Evolutionary conservation across 2,329 filamentous ascomycete species (phyloP).

Genomic region (Aspergillus sp.): DNA sequence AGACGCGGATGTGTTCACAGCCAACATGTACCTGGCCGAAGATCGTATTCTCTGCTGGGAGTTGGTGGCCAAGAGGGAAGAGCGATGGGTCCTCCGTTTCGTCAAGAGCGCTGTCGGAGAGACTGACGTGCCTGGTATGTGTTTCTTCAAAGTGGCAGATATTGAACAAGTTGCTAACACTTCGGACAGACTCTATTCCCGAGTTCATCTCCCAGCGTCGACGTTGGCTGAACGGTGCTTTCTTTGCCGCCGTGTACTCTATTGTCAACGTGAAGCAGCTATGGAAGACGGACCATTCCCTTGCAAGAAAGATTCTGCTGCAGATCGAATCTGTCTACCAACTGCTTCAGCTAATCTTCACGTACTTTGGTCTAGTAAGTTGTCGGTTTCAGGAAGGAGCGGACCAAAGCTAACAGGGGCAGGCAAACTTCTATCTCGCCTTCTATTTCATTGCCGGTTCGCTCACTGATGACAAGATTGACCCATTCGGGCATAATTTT

Average conservation of each 20-base stretch:
- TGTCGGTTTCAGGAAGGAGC: not conserved
- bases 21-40: constrained; percentile 98
- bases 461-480: constrained; percentile 74
- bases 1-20: constrained; percentile 95
- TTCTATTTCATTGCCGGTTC: constrained; percentile 98
- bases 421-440: constrained; percentile 96
- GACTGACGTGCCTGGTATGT: constrained; percentile 88
- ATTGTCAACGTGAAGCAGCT: constrained; percentile 93
- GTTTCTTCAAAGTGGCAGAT: not conserved
- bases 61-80: constrained; percentile 89
- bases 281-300: constrained; percentile 88
- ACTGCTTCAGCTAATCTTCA: constrained; percentile 89
- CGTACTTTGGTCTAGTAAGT: constrained; percentile 83
- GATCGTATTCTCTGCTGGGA: constrained; percentile 99
- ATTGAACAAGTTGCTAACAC: constrained; percentile 10
- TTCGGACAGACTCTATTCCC: constrained; percentile 75
- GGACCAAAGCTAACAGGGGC: not conserved
- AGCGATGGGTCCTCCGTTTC: constrained; percentile 97
- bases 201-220: constrained; percentile 97
- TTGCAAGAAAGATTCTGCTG: constrained; percentile 85
- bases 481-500: constrained; percentile 89
- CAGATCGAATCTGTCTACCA: constrained; percentile 97
- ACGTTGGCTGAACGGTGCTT: constrained; percentile 97
- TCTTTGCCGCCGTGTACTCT: constrained; percentile 98
- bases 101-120: constrained; percentile 96